Evolutionary conservation across 495 filamentous ascomycete species (phyloP).

Genomic region (Paragyromitra xinjiangensis): DNA sequence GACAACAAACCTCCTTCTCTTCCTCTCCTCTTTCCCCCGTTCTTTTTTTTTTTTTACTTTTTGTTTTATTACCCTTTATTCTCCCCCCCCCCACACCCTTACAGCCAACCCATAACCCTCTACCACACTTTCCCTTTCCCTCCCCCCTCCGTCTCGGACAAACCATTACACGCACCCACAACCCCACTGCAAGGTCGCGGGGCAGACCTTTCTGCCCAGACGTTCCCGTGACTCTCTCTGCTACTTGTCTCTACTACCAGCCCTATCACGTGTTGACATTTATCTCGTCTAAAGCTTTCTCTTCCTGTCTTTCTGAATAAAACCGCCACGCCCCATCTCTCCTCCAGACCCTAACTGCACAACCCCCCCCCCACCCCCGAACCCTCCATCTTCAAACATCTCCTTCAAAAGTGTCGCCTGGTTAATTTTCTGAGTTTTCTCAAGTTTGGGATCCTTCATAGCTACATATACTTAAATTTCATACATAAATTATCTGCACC

Average conservation of each 20-base stretch:
- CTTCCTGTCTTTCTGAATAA: conserved; percentile 50
- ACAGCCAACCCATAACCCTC: conserved; percentile 47
- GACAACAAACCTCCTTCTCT: conserved; percentile 48
- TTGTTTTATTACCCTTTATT: conserved; percentile 39
- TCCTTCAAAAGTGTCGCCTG: conserved; percentile 24
- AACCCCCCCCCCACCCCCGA: conserved; percentile 45
- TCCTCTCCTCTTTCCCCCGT: conserved; percentile 16
- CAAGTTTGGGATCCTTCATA: conserved; percentile 28
- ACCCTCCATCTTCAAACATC: conserved; percentile 38
- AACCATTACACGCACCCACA: conserved; percentile 54
- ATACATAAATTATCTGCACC: conserved; percentile 46
- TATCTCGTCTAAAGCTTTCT: conserved; percentile 53
- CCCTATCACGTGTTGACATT: conserved; percentile 55
- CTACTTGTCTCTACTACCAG: conserved; percentile 20
- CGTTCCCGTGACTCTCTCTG: conserved; percentile 52
- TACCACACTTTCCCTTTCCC: conserved; percentile 43
- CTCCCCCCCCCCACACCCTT: conserved; percentile 51
- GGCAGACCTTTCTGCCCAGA: conserved; percentile 49
- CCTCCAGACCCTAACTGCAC: conserved; percentile 28
- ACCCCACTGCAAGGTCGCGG: conserved; percentile 54
- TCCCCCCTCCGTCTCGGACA: conserved; percentile 51
- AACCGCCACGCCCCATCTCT: conserved; percentile 49
- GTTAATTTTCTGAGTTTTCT: conserved; percentile 17
- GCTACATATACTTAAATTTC: conserved; percentile 45
- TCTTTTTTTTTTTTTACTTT: conserved; percentile 43